Evolutionary conservation across 2,329 filamentous ascomycete species (phyloP), one percentile per base, ranked within the genome.

Genomic region (Pseudogymnoascus sp.): DNA sequence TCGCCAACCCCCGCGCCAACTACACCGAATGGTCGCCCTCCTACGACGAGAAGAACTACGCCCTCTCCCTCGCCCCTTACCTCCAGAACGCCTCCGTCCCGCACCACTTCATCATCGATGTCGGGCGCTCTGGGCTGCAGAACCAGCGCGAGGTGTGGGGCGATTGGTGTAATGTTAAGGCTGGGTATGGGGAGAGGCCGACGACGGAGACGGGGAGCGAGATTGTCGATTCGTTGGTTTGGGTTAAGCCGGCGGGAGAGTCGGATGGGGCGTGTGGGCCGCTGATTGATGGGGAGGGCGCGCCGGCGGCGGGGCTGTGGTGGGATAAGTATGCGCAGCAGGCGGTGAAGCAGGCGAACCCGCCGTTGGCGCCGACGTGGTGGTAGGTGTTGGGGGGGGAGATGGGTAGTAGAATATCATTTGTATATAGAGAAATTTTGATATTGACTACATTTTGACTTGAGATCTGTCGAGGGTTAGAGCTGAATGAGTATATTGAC

Each of bases 211-310:
- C 73, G 13, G 72, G 74, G 61, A 78, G 76, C 68, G 68, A 69
- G 1, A 65, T 75, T 62, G 70, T 80, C 3, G 78, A 79, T 66
- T 75, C 74, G 63, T 74, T 80, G 51, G 78, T 79, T 13, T 80
- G 78, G 78, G 73, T 77, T 61, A 80, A 80, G 73, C 78, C 77
- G 0, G 77, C 76, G 10, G 78, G 78, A 10, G 78, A 80, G 72
- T 76, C 73, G 57, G 78, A 80, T 63, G 78, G 78, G 4, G 62
- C 73, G 62, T 79, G 77, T 65, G 77, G 77, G 0, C 67, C 74
- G 21, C 14, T 19, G 43, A 63, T 68, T 21, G 54, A 65, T 34
- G 65, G 67, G 36, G 68, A 69, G 28, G 73, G 73, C 2, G 78
- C 78, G 1, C 75, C 78, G 1, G 66, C 62, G 16, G 77, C 78